phyloP scores from a whole-genome alignment of 2,329 filamentous ascomycete genomes.

The Ceratocystis albifundus region DNA sequence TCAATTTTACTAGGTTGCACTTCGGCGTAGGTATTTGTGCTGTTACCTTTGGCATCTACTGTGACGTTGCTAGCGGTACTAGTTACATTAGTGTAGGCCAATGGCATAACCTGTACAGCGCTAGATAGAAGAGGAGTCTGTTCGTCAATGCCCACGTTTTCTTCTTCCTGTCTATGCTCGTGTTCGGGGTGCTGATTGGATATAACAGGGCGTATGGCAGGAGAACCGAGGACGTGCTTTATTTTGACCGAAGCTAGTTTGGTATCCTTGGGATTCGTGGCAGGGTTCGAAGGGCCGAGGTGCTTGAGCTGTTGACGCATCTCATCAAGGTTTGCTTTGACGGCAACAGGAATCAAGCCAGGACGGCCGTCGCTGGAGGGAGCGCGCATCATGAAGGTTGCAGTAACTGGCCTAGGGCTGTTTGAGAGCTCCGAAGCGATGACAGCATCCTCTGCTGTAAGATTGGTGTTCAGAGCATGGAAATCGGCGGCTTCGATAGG shows the following conservation, averaged over 20 bases:
- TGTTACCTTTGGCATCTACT: constrained; percentile 20
- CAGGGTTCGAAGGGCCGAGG: constrained; percentile 55
- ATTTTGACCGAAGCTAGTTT: constrained; percentile 55
- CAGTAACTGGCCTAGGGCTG: constrained; percentile 34
- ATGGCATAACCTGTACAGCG: neutral
- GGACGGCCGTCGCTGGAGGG: constrained; percentile 42
- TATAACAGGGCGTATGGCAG: constrained; percentile 19
- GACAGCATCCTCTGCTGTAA: neutral
- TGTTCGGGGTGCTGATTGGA: neutral
- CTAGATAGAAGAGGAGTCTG: constrained; percentile 28
- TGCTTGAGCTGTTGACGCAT: constrained; percentile 53
- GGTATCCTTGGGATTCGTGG: constrained; percentile 51
- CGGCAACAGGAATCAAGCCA: constrained; percentile 39
- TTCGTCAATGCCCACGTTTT: constrained; percentile 25
- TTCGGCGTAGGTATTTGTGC: constrained; percentile 4
- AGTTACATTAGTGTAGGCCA: neutral
- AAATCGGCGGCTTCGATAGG: constrained; percentile 28
- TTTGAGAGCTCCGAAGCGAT: constrained; percentile 10
- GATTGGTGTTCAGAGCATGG: neutral
- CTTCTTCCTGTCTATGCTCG: constrained; percentile 22
- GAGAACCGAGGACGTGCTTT: constrained; percentile 37
- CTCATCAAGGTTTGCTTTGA: constrained; percentile 51
- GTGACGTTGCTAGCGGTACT: constrained; percentile 26
- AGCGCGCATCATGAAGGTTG: constrained; percentile 50
- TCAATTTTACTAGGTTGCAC: neutral